Conservation (phyloP, 2,329 filamentous ascomycete genomes). For the Penicillium decumbens region DNA sequence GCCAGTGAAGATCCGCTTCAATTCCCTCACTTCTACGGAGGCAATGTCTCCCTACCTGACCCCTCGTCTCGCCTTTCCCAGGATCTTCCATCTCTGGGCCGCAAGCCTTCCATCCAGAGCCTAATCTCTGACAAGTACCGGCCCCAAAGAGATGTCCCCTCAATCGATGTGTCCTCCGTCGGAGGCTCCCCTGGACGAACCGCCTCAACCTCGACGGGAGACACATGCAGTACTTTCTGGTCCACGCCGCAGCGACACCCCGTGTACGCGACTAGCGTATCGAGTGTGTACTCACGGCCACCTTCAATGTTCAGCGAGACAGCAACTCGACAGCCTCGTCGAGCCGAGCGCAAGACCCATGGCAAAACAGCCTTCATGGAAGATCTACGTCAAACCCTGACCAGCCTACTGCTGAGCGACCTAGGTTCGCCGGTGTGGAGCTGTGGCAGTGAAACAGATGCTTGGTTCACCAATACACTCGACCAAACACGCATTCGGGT, state of each 20-base stretch:
- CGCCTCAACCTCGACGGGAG: slow-evolving; percentile 66
- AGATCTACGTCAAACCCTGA: slow-evolving; percentile 72
- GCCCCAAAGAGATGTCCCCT: slow-evolving; percentile 53
- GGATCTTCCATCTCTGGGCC: slow-evolving; percentile 37
- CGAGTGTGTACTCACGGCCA: slow-evolving; percentile 50
- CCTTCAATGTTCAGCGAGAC: slow-evolving; percentile 42
- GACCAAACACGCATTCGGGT: slow-evolving; percentile 47
- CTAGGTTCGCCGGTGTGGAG: slow-evolving; percentile 79
- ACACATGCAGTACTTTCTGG: slow-evolving; percentile 79
- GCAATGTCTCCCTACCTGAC: slow-evolving; percentile 30
- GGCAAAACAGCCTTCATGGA: slow-evolving; percentile 75
- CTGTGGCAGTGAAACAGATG: slow-evolving; percentile 88
- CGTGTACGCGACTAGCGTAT: slow-evolving; percentile 60
- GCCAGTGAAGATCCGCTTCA: slow-evolving; percentile 42
- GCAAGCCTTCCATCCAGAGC: slow-evolving; percentile 65
- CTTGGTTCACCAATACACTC: slow-evolving; percentile 63
- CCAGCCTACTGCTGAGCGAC: slow-evolving; percentile 81
- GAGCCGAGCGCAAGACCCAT: slow-evolving; percentile 45
- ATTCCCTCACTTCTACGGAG: slow-evolving; percentile 25
- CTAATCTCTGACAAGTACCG: slow-evolving; percentile 65
- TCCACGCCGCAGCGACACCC: slow-evolving; percentile 71
- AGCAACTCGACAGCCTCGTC: slow-evolving; percentile 30
- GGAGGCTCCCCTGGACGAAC: slow-evolving; percentile 59
- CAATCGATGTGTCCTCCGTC: slow-evolving; percentile 57
- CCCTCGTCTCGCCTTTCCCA: slow-evolving; percentile 29